Base-by-base conservation (phyloP, 495 filamentous ascomycete species). In the Pyrenopolyporus hunteri region DNA sequence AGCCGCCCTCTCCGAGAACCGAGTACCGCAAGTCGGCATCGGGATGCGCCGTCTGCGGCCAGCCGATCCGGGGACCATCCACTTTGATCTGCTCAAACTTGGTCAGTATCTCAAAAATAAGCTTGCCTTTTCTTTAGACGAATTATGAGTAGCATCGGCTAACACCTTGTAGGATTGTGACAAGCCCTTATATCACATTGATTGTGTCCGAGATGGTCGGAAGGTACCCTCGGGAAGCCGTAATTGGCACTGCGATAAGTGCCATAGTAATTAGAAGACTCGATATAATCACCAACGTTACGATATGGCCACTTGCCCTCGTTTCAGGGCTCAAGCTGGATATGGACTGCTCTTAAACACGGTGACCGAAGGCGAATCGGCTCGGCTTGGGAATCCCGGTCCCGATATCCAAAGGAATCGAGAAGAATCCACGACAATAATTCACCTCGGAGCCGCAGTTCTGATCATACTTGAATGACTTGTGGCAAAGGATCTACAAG, bases 41-140 rank as follows among this genome's bases (percentile, higher is more conserved):
- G 4, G 77, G 78, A 16, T 79, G 76, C 39, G 58, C 63, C 0
- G 55, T 63, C 3, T 81, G 78, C 49, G 72, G 72, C 1, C 69
- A 74, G 52, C 70, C 72, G 7, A 72, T 79, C 29, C 60, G 75
- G 3, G 72, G 74, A 6, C 64, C 71, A 5, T 59, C 54, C 3
- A 67, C 76, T 54, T 29, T 80, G 46, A 66, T 78, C 22, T 81
- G 78, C 60, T 62, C 67, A 11, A 79, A 79, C 50, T 68, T 74
- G 69, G 78, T 81, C 52, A 59, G 73, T 67, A 19, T 31, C 26
- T 28, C 6, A n/a, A 33, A 28, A 10, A 16, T 11, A 11, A 47
- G 14, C 37, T 45, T 8, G 0, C 14, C 20, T 40, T 36, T 8
- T 11, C 9, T 44, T 11, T 37, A 0, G 2, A 3, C 14, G 1